Evolutionary conservation across 1,284 basidiomycete genomes (phyloP).

Genomic region (Laetiporus sulphureus): DNA sequence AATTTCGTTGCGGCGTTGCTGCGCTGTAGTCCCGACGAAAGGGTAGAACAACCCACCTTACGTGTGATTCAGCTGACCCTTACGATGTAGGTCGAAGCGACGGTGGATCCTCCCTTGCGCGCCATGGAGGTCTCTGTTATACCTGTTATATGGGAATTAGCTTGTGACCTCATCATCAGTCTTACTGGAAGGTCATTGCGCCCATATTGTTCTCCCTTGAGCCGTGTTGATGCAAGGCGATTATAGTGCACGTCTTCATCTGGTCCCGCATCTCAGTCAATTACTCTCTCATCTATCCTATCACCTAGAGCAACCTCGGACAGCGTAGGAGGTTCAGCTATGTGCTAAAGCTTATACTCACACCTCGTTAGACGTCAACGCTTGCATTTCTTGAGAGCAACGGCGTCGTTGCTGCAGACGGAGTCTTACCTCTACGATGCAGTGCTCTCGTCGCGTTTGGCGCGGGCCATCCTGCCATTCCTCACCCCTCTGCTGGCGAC

Average conservation of each 20-base stretch:
- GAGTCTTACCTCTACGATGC: conserved; percentile 43
- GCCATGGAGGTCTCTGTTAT: conserved; percentile 47
- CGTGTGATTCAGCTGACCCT: neutral
- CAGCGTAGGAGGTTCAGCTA: conserved; percentile 35
- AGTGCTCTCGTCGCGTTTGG: conserved; percentile 45
- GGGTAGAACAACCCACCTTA: conserved; percentile 23
- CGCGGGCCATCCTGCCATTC: conserved; percentile 45
- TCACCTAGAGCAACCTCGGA: conserved; percentile 52
- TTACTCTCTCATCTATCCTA: conserved; percentile 44
- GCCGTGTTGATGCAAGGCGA: neutral
- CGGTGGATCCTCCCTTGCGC: conserved; percentile 42
- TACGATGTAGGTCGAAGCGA: conserved; percentile 37
- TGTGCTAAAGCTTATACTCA: neutral
- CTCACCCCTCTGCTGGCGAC: conserved; percentile 43
- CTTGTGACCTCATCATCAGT: conserved; percentile 42
- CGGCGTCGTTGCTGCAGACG: conserved; percentile 36
- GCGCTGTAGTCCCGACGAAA: conserved; percentile 49
- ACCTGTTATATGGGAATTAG: conserved; percentile 47
- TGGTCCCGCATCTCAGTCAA: conserved; percentile 46
- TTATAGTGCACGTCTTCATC: conserved; percentile 40
- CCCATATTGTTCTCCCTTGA: neutral
- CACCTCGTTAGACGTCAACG: conserved; percentile 33
- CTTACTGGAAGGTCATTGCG: conserved; percentile 41
- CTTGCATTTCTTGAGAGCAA: conserved; percentile 37
- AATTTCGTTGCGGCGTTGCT: conserved; percentile 47